Percentiles rank a stretch among this genome's conserved stretches.
Conservation (phyloP, 306 rosid genomes). For the Ziziphus jujuba region DNA sequence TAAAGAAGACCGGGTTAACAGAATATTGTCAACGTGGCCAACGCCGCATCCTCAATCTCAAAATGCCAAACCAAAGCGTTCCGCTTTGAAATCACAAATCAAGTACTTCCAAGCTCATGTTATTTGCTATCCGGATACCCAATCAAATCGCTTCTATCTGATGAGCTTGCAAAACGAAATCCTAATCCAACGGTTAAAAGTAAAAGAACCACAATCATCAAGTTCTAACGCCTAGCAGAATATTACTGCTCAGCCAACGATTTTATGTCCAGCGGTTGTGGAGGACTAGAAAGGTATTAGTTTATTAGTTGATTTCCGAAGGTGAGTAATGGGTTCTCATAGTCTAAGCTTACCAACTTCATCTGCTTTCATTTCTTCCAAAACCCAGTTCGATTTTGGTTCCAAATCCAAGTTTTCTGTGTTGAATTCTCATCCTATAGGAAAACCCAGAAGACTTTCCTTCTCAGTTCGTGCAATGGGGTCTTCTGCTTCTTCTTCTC, state of each 20-base stretch:
- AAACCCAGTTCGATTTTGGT: slow-evolving; percentile 30
- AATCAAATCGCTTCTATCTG: background rate
- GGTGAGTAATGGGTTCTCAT: slow-evolving; percentile 46
- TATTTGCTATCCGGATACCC: background rate
- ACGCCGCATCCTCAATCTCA: slow-evolving; percentile 2
- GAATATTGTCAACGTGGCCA: slow-evolving; percentile 22
- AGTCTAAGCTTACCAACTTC: slow-evolving; percentile 42
- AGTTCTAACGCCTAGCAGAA: background rate
- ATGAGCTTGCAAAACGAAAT: background rate
- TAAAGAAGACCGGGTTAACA: background rate
- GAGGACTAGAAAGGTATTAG: no score
- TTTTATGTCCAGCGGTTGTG: background rate
- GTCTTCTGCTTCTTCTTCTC: slow-evolving; percentile 77
- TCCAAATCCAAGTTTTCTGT: slow-evolving; percentile 28
- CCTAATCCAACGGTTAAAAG: background rate
- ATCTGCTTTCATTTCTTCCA: slow-evolving; percentile 31
- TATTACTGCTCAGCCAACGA: background rate
- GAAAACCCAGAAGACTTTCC: slow-evolving; percentile 38
- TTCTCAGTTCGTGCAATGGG: slow-evolving; percentile 68
- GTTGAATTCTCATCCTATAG: slow-evolving; percentile 30
- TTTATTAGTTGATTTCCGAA: background rate
- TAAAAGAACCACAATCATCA: background rate
- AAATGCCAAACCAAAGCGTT: background rate
- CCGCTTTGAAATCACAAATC: background rate
- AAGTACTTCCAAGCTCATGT: background rate